Percentiles rank a stretch among this genome's conserved stretches.
Conservation (phyloP, 192 early-diverging fungal species). For the Umbelopsis sp. region DNA sequence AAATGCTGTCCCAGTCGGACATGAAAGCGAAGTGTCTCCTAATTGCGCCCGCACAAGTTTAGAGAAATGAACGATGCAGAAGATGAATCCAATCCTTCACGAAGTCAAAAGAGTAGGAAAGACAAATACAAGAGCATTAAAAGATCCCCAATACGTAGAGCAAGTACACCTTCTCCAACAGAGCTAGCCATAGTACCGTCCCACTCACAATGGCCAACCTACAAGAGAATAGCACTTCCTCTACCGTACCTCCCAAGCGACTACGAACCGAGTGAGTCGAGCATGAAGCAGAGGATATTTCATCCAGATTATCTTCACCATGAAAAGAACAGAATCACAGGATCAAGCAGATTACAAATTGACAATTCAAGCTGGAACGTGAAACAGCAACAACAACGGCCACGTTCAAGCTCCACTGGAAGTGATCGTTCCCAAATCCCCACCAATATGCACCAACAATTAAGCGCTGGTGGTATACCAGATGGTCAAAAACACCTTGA, state of each 20-base stretch:
- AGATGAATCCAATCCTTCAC: neutral
- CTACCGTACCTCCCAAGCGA: conserved; percentile 33
- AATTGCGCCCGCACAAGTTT: neutral
- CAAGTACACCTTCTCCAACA: neutral
- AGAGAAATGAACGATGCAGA: neutral
- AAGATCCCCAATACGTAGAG: neutral
- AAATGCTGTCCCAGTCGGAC: too few relatives aligned
- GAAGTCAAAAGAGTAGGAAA: neutral
- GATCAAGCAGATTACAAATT: neutral
- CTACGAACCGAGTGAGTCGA: conserved; percentile 30
- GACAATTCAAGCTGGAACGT: neutral
- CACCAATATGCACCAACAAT: neutral
- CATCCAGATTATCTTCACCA: neutral
- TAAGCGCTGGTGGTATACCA: neutral
- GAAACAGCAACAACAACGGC: neutral
- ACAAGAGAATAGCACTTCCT: conserved; percentile 24
- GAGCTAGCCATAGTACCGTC: conserved; percentile 7
- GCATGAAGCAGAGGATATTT: conserved; percentile 27
- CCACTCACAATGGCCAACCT: conserved; percentile 3
- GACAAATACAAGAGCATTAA: neutral
- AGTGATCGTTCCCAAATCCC: conserved; percentile 3
- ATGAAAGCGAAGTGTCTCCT: too few relatives aligned
- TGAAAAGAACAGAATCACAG: neutral
- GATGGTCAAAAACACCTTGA: conserved; percentile 29
- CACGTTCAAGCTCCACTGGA: neutral